Evolutionary conservation across 2,329 filamentous ascomycete species (phyloP).

Genomic region (Epichloe festucae): DNA sequence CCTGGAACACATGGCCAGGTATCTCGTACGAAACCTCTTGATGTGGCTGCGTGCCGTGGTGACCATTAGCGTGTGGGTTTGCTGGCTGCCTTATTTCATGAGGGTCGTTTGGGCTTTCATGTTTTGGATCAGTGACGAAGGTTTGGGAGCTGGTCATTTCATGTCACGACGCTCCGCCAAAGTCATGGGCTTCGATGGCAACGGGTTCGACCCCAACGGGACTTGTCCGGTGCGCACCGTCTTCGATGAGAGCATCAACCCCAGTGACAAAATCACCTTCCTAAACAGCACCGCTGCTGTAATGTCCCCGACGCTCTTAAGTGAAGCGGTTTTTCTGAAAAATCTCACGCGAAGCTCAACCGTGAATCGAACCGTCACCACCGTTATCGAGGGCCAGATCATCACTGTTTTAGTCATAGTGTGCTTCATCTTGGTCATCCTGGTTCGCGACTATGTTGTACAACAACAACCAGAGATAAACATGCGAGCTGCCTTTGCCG

Average conservation of each 20-base stretch:
- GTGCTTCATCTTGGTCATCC: conserved; percentile 89
- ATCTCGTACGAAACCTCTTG: conserved; percentile 56
- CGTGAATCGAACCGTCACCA: conserved; percentile 68
- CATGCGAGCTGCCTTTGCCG: conserved; percentile 54
- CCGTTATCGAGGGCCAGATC: conserved; percentile 80
- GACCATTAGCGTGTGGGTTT: conserved; percentile 78
- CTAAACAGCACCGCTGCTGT: conserved; percentile 5
- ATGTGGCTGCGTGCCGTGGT: conserved; percentile 68
- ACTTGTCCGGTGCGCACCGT: conserved; percentile 2
- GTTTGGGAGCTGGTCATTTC: conserved; percentile 26
- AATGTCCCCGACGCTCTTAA: conserved; percentile 32
- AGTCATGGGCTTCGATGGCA: not conserved
- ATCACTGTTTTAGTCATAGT: conserved; percentile 87
- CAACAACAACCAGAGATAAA: conserved; percentile 93
- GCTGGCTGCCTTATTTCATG: conserved; percentile 80
- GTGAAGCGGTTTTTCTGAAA: conserved; percentile 42
- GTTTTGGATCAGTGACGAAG: conserved; percentile 88
- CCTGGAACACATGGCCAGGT: conserved; percentile 60
- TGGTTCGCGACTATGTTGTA: conserved; percentile 95
- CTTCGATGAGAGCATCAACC: conserved; percentile 8
- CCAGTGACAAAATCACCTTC: conserved; percentile 8
- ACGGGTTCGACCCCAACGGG: not conserved
- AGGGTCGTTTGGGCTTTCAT: conserved; percentile 83
- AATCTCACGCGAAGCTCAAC: conserved; percentile 55
- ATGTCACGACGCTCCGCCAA: conserved; percentile 1